These are phyloP conservation scores for Lagenidium sp. DNA, from an alignment of 352 stramenopile genomes.

Conservation along the genomic window DNA sequence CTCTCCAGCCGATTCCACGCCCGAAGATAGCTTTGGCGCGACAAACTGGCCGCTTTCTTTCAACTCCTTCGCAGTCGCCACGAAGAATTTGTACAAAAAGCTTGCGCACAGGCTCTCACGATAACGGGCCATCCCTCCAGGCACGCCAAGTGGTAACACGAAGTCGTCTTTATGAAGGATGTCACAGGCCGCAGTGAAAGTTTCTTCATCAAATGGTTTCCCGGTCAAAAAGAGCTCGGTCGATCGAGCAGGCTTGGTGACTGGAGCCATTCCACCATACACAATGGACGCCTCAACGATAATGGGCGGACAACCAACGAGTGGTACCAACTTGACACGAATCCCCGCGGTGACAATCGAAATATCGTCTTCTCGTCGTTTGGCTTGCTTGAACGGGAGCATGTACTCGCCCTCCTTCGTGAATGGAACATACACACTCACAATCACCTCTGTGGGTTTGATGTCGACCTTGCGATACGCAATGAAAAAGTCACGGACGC, in stretches of 20 bases:
- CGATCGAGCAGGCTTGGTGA: slow-evolving; percentile 40
- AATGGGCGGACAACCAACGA: slow-evolving; percentile 43
- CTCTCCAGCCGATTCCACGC: slow-evolving; percentile 33
- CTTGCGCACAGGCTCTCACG: slow-evolving; percentile 90
- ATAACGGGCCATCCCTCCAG: slow-evolving; percentile 93
- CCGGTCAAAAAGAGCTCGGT: slow-evolving; percentile 71
- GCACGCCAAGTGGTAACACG: slow-evolving; percentile 84
- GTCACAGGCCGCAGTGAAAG: slow-evolving; percentile 77
- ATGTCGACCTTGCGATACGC: slow-evolving; percentile 92
- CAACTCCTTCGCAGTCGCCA: slow-evolving; percentile 56
- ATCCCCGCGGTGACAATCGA: slow-evolving; percentile 95
- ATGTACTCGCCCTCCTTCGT: slow-evolving; percentile 88
- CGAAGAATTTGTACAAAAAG: slow-evolving; percentile 95
- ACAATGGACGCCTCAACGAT: slow-evolving; percentile 48
- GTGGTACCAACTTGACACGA: slow-evolving; percentile 52
- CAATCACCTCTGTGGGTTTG: slow-evolving; percentile 86
- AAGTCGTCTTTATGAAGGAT: slow-evolving; percentile 85
- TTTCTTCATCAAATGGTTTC: slow-evolving; percentile 68
- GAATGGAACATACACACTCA: slow-evolving; percentile 86
- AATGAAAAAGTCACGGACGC: slow-evolving; percentile 92
- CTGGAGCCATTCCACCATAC: slow-evolving; percentile 63
- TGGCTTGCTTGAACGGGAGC: slow-evolving; percentile 94
- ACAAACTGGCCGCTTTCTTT: slow-evolving; percentile 20
- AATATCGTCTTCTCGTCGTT: slow-evolving; percentile 95
- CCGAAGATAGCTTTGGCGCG: slow-evolving; percentile 21